These are phyloP conservation scores for Talaromyces albobiverticillius DNA, from an alignment of 2,329 filamentous ascomycete species.

Conservation along the genomic window DNA sequence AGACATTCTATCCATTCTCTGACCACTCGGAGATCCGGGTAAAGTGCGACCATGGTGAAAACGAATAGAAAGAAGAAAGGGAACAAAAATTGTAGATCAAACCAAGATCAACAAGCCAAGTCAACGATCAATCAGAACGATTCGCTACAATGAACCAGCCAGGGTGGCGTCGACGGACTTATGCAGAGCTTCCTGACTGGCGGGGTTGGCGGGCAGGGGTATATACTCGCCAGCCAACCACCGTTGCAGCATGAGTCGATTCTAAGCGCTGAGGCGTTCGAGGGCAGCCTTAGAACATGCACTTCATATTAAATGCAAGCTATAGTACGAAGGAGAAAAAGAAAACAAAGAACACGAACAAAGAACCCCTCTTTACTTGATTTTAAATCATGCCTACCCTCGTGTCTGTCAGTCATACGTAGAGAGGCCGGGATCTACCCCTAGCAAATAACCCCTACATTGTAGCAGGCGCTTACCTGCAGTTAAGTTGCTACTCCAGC, in stretches of 20 bases:
- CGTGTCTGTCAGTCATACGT: too few relatives aligned
- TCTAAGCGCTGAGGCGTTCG: constrained; percentile 12
- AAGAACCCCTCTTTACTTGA: neutral
- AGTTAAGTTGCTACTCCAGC: too few relatives aligned
- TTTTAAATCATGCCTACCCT: too few relatives aligned
- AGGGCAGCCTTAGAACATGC: neutral
- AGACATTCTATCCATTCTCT: too few relatives aligned
- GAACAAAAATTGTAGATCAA: too few relatives aligned
- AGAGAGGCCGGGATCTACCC: too few relatives aligned
- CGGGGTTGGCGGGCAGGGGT: constrained; percentile 2
- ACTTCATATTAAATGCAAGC: neutral
- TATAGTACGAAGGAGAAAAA: neutral
- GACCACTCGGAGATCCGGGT: too few relatives aligned
- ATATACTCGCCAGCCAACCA: constrained; percentile 3
- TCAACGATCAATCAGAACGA: too few relatives aligned
- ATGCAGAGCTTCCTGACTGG: neutral
- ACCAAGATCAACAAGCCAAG: neutral
- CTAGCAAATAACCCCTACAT: too few relatives aligned
- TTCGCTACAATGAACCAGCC: neutral
- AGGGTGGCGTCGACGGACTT: neutral
- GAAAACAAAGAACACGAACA: neutral
- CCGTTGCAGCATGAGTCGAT: neutral
- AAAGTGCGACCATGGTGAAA: too few relatives aligned
- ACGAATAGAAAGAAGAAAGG: too few relatives aligned
- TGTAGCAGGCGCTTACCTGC: too few relatives aligned